Evolutionary conservation across 306 rosid genomes (phyloP).

Genomic region (Astragalus membranaceus): DNA sequence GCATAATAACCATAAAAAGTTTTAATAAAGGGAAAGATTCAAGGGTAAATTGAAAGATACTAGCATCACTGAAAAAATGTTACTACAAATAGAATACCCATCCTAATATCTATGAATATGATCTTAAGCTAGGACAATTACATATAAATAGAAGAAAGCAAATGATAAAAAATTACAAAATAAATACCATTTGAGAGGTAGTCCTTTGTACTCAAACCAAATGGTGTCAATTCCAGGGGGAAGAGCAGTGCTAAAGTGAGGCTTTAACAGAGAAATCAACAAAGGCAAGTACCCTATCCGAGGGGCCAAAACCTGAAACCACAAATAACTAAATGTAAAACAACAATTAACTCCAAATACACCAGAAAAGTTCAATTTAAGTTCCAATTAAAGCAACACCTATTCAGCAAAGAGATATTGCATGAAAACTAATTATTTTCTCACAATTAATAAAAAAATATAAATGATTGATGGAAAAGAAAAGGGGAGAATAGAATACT

Average conservation of each 20-base stretch:
- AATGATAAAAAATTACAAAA: neutral
- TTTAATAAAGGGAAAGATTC: neutral
- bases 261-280: conserved; percentile 67
- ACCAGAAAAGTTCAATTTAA: neutral
- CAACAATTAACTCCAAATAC: neutral
- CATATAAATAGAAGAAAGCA: neutral
- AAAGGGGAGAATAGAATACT: conserved; percentile 26
- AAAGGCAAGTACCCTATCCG: conserved; percentile 83
- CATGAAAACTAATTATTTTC: neutral
- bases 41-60: conserved; percentile 1
- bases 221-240: conserved; percentile 86
- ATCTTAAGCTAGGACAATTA: neutral
- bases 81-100: neutral
- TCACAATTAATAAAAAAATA: neutral
- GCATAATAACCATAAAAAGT: neutral
- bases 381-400: neutral
- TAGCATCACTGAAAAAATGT: neutral
- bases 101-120: neutral
- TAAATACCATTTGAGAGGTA: conserved; percentile 78
- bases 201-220: conserved; percentile 92
- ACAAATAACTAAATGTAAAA: neutral
- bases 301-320: conserved; percentile 78
- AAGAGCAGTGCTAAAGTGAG: conserved; percentile 66
- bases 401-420: neutral
- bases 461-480: neutral